Percentiles rank a stretch among this genome's conserved stretches.
Conservation (phyloP, 1,139 yeast species). For the Saccharomyces pastorianus region DNA sequence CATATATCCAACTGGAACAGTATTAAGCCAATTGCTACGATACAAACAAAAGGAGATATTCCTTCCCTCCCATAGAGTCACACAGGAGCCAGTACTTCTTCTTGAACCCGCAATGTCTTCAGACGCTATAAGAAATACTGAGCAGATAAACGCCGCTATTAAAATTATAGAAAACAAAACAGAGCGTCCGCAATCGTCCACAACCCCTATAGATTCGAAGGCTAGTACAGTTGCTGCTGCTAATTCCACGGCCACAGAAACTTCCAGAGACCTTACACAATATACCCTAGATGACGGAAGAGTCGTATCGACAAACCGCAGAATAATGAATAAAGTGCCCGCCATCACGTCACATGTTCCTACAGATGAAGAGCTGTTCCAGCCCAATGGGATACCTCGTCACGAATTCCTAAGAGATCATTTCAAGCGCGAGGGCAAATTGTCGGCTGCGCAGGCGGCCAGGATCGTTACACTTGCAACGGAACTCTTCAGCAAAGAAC, state of each 20-base stretch:
- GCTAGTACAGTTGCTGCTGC: slow-evolving; percentile 2
- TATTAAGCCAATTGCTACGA: background rate
- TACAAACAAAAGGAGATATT: background rate
- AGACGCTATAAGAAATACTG: slow-evolving; percentile 36
- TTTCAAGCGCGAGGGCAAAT: slow-evolving; percentile 72
- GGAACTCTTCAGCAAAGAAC: slow-evolving; percentile 57
- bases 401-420: slow-evolving; percentile 65
- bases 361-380: slow-evolving; percentile 58
- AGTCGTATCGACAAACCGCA: slow-evolving; percentile 53
- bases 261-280: slow-evolving; percentile 40
- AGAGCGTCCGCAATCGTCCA: slow-evolving; percentile 11
- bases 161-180: slow-evolving; percentile 57
- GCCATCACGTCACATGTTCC: slow-evolving; percentile 68
- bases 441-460: slow-evolving; percentile 64
- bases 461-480: slow-evolving; percentile 65
- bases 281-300: slow-evolving; percentile 68
- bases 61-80: background rate
- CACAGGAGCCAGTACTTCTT: background rate
- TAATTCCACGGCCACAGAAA: slow-evolving; percentile 12
- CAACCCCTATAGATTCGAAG: slow-evolving; percentile 1
- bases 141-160: slow-evolving; percentile 67
- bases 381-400: slow-evolving; percentile 59
- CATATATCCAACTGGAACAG: background rate
- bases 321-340: slow-evolving; percentile 56
- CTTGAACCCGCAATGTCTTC: slow-evolving; percentile 1